Evolutionary conservation across 768 basidiomycete species (phyloP), one percentile per base, ranked within the genome.

Genomic region (Mycena floridula): DNA sequence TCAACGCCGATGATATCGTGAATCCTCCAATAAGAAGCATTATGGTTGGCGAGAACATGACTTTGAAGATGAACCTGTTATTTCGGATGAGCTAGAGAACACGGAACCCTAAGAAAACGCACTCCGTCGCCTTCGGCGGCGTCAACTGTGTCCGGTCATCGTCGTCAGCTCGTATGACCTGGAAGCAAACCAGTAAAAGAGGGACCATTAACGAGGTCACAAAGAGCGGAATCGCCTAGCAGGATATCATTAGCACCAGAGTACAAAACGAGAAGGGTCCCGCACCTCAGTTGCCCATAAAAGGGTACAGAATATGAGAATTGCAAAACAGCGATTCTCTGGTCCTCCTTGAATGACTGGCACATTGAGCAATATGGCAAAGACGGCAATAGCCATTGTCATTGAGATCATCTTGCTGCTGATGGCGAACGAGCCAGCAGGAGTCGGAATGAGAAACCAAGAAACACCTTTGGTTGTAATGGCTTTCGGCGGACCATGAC

Each of bases 21-120:
- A 98, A 95, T 24, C 96, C 95, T 8, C 93, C 93, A 52, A 95
- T 90, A 40, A 98, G 82, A 26, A 99, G 86, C 90, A 97, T 95
- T 63, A 99, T 96, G 0, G 94, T 99, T 0, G 93, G 90, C 0
- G 89, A 89, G 65, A 99, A 97, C 92, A 98, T 98, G 40, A 81
- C 75, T 0, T 90, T 89, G 62, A 98, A 98, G 45, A 97, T 78
- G 60, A 76, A 91, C 66, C 91, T 95, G 47, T 20, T 8, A 13
- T n/a, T n/a, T n/a, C n/a, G n/a, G n/a, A n/a, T n/a, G 15, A 25
- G 22, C 27, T 18, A 50, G 42, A 27, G 12, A 38, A 46, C 20
- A 28, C 32, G 23, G 25, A n/a, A n/a, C n/a, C n/a, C n/a, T n/a
- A n/a, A n/a, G 18, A 25, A 24, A 5, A 66, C 82, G 54, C 58